Base-by-base conservation (phyloP, 352 stramenopile genomes). In the Blastocystis sp. region DNA sequence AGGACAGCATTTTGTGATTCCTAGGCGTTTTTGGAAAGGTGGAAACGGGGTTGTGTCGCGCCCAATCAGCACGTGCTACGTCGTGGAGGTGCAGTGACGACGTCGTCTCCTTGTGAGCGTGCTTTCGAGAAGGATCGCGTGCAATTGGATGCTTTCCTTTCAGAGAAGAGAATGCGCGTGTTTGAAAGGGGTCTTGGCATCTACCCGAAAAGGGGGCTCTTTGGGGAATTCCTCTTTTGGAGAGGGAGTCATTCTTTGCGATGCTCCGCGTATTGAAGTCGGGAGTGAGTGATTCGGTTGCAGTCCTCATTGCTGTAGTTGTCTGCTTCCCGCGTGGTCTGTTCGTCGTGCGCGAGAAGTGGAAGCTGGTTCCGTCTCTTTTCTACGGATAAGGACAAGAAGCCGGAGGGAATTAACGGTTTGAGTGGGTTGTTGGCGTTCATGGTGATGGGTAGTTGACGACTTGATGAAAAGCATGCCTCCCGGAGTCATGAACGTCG, bases 381-480 rank as follows among this genome's bases (percentile, higher is more conserved):
- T 77, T 59, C 31, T 21, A 55, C 26, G 0, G 24, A 77, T 51
- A 55, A 55, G n/a, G 50, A 77, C 12, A 77, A 77, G 66, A 55
- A 77, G 37, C 31, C 21, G 26, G 50, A 59, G 66, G 66, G 50
- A 29, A 59, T 77, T 31, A 41, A 45, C 29, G 66, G 50, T 24
- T 77, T 77, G 33, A 16, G 66, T 77, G 24, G 29, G 66, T 21
- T 16, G n/a, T 12, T 59, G 1, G 4, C n/a, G 26, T 16, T 16
- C n/a, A 33, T 77, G n/a, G n/a, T n/a, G 12, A 77, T 41, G 26
- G 4, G 33, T 70, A 85, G 74, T 85, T 29, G 37, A 50, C 31
- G 55, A 69, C 29, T 67, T 85, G 29, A 35, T 85, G 51, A 85
- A 85, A 19, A 85, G 50, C 24, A 41, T 85, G 33, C 60, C 74